Evolutionary conservation across 2,329 filamentous ascomycete genomes (phyloP).

Genomic region (Chaetomium strumarium): DNA sequence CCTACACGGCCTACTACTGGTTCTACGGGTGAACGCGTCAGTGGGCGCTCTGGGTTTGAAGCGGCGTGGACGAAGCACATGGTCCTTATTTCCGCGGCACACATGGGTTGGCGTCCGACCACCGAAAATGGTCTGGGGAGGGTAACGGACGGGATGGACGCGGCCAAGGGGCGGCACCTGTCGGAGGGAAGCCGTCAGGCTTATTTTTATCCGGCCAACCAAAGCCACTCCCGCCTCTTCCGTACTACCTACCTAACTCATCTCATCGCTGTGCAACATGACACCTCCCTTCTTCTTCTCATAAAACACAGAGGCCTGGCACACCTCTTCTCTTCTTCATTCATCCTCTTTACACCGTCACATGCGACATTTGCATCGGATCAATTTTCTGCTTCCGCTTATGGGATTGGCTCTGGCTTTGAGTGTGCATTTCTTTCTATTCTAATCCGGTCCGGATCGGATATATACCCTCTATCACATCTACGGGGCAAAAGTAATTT

Average conservation of each 20-base stretch:
- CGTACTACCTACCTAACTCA: neutral
- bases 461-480: constrained; percentile 5
- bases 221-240: neutral
- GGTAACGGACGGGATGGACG: constrained; percentile 1
- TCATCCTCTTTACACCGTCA: neutral
- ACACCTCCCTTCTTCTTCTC: no score
- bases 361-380: neutral
- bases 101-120: neutral
- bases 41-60: neutral
- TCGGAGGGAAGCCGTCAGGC: neutral
- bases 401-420: neutral
- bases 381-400: neutral
- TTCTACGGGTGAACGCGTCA: constrained; percentile 34
- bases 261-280: neutral
- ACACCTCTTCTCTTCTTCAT: constrained; percentile 2
- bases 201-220: constrained; percentile 6
- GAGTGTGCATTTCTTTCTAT: neutral
- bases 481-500: neutral
- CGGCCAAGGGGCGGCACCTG: no score
- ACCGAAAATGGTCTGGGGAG: neutral
- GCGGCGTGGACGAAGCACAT: neutral
- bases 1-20: constrained; percentile 55
- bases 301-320: neutral
- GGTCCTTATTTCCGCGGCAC: neutral
- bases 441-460: neutral